Evolutionary conservation across 78 protist species (phyloP), one percentile per base, ranked within the genome.

Genomic region (Corallochytrium limacisporum): DNA sequence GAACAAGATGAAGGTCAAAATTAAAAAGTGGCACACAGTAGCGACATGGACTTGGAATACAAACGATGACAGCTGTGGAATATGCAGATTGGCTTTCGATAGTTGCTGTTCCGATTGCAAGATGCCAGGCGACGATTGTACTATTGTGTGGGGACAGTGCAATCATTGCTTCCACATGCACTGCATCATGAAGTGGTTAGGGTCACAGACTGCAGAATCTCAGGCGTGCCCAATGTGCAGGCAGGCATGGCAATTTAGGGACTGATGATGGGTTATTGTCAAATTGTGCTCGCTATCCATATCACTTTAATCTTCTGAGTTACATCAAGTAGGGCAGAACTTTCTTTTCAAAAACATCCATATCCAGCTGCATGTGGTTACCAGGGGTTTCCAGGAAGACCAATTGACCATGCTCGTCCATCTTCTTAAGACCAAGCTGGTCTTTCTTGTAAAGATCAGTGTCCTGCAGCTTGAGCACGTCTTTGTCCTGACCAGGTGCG

Each of bases 101-200:
- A 78, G 75, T 8, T 77, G 82, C 63, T 85, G 92, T 51, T 77
- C 86, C 4, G 72, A 75, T 50, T 90, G 92, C 43, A 69, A 65
- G 62, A 0, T 46, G 38, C 95, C 95, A 3, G 95, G 95, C 51
- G 95, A 90, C 53, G 86, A 84, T 51, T 90, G 95, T 49, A 86
- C 95, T 28, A 62, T 84, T 54, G 84, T 81, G 12, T 73, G 75
- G 78, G 93, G 93, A 28, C 18, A 56, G 29, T 88, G 93, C 36
- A 71, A 31, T n/a, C 93, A 88, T 69, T 76, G 81, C 42, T 88
- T 88, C 61, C 93, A 88, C 68, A 78, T 84, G 75, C 90, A 84
- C 66, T 88, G 93, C 74, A 88, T 88, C 28, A 28, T 81, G n/a
- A 76, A 74, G 71, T 88, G 93, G 93, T 26, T 88, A 24, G 22